Evolutionary conservation across 306 rosid species (phyloP), one percentile per base, ranked within the genome.

Genomic region (cucumber (Cucumis sativus)): DNA sequence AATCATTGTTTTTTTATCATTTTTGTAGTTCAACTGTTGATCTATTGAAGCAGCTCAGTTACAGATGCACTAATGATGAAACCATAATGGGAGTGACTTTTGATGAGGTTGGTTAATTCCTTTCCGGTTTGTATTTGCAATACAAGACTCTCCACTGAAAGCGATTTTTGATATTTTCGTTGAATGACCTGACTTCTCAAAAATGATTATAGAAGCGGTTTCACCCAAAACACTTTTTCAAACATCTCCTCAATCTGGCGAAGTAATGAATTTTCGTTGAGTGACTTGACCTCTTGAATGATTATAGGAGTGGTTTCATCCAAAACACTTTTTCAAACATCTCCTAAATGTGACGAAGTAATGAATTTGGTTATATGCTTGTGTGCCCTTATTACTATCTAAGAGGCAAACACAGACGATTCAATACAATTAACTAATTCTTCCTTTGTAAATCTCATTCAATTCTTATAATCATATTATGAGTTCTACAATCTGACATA

Each of bases 1-100:
- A 71, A 15, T 63, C 39, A 80, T 69, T 79, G 41, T 11, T n/a
- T n/a, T n/a, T n/a, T n/a, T n/a, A n/a, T 78, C 16, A 0, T 63
- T 63, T 63, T 33, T 13, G 45, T 79, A 94, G 97, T 78, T 69
- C 85, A 81, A 93, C 92, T 11, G 79, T 85, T 78, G 82, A 83
- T 55, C 83, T 95, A 80, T 81, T 90, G 84, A 84, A 89, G 86
- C 92, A 90, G 88, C 87, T 95, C 83, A 88, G 83, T 84, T 84
- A 85, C 51, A 82, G 61, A 55, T 67, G 83, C 23, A 75, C 78
- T 56, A 66, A 79, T 47, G 84, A 95, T 68, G 97, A 95, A 35
- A 68, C 81, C 33, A 77, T 80, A 39, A 81, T 73, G 66, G 97
- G 84, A 80, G 82, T 76, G 56, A 79, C 89, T 79, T 91, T 92